These are phyloP conservation scores for Leucoagaricus sp. DNA, from an alignment of 1,284 basidiomycete species.

Conservation along the genomic window DNA sequence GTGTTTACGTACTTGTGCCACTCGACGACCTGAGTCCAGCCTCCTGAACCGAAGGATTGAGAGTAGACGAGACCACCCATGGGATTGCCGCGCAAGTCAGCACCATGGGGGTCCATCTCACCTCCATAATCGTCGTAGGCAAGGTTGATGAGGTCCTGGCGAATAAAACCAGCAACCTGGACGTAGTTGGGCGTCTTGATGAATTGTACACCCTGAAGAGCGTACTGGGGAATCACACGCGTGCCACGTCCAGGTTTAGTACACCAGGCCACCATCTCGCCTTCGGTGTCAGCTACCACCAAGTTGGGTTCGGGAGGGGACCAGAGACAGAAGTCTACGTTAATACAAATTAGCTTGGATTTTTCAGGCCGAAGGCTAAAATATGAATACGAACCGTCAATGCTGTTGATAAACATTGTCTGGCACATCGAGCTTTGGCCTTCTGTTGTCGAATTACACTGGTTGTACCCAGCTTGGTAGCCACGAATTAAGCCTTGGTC, in stretches of 20 bases:
- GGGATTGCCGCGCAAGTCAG: slow-evolving; percentile 65
- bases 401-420: slow-evolving; percentile 33
- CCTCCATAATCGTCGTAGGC: slow-evolving; percentile 60
- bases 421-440: slow-evolving; percentile 35
- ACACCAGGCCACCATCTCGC: slow-evolving; percentile 64
- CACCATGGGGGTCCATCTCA: slow-evolving; percentile 70
- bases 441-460: slow-evolving; percentile 36
- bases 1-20: slow-evolving; percentile 54
- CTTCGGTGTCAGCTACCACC: slow-evolving; percentile 59
- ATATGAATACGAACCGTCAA: slow-evolving; percentile 26
- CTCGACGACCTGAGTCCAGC: slow-evolving; percentile 52
- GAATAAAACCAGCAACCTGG: slow-evolving; percentile 61
- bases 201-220: slow-evolving; percentile 52
- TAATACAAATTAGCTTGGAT: neutral
- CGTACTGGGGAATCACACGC: slow-evolving; percentile 55
- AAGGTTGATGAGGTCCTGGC: slow-evolving; percentile 64
- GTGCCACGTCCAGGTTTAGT: slow-evolving; percentile 54
- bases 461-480: slow-evolving; percentile 34
- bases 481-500: slow-evolving; percentile 32
- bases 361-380: neutral
- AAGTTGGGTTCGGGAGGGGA: slow-evolving; percentile 46
- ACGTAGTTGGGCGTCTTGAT: slow-evolving; percentile 63
- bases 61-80: slow-evolving; percentile 66
- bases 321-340: slow-evolving; percentile 58
- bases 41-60: slow-evolving; percentile 46